These are phyloP conservation scores for Hypoxylon sp. DNA, from an alignment of 2,329 filamentous ascomycete species.

Conservation along the genomic window DNA sequence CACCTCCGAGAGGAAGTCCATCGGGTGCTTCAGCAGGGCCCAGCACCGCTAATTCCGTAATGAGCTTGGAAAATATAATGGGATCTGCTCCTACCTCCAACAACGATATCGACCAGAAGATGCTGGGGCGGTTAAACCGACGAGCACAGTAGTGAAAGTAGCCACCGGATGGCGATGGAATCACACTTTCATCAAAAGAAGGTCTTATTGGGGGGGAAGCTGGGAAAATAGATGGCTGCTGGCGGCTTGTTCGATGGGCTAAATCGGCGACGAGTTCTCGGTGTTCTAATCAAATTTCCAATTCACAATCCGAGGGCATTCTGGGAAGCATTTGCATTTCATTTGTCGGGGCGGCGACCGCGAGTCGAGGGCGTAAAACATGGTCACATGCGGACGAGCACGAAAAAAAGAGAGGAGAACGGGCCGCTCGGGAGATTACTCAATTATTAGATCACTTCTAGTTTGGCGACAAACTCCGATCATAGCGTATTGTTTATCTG, in stretches of 20 bases:
- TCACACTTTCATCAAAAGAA: slow-evolving; percentile 16
- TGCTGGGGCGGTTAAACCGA: slow-evolving; percentile 62
- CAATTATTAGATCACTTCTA: slow-evolving; percentile 40
- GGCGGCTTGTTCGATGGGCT: slow-evolving; percentile 27
- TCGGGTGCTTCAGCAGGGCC: slow-evolving; percentile 46
- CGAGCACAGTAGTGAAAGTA: slow-evolving; percentile 35
- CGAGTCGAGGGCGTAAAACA: slow-evolving; percentile 30
- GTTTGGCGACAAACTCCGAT: slow-evolving; percentile 44
- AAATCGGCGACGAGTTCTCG: slow-evolving; percentile 22
- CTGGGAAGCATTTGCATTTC: slow-evolving; percentile 33
- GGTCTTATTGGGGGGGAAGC: slow-evolving; percentile 6
- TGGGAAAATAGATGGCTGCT: slow-evolving; percentile 36
- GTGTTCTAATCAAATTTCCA: slow-evolving; percentile 30
- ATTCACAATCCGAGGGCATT: slow-evolving; percentile 24
- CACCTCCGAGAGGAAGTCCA: slow-evolving; percentile 53
- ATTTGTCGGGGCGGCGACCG: slow-evolving; percentile 26
- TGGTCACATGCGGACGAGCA: slow-evolving; percentile 21
- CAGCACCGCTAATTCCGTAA: slow-evolving; percentile 56
- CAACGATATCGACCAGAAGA: slow-evolving; percentile 63
- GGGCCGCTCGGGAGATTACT: slow-evolving; percentile 27
- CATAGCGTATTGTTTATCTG: slow-evolving; percentile 40
- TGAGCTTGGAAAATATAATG: slow-evolving; percentile 62
- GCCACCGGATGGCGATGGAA: slow-evolving; percentile 21
- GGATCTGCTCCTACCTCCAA: slow-evolving; percentile 50
- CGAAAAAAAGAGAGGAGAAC: slow-evolving; percentile 16